A percentile compares a stretch with the other conserved stretches of the same genome.
Conservation (phyloP, 192 early-diverging fungal genomes). For the Geranomyces variabilis region DNA sequence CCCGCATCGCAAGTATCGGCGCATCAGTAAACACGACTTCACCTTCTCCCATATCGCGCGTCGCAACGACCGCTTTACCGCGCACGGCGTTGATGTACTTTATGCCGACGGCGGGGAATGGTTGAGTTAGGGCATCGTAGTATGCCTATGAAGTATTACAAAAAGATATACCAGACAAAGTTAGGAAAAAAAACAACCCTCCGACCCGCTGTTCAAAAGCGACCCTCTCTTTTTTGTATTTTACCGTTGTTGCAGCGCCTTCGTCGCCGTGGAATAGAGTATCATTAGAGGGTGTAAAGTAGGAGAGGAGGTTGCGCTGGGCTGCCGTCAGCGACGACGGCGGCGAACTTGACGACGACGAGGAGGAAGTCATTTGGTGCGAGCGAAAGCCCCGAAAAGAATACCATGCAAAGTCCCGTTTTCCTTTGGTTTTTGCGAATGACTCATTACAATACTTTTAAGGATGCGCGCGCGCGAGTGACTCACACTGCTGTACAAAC, state of each 20-base stretch:
- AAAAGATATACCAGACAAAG: background rate
- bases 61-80: conserved; percentile 29
- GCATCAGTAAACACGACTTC: conserved; percentile 11
- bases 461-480: too few relatives aligned
- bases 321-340: background rate
- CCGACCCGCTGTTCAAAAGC: background rate
- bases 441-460: too few relatives aligned
- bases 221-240: background rate
- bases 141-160: background rate
- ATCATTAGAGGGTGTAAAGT: background rate
- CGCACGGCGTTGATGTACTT: conserved; percentile 2
- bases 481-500: too few relatives aligned
- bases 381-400: too few relatives aligned
- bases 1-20: background rate
- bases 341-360: background rate
- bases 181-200: background rate
- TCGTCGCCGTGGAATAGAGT: background rate
- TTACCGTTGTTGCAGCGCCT: background rate
- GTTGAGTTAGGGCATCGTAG: background rate
- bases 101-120: background rate
- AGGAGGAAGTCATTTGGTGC: too few relatives aligned
- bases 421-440: too few relatives aligned
- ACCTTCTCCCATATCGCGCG: conserved; percentile 1
- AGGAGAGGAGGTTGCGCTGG: conserved; percentile 2
- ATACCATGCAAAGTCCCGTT: too few relatives aligned